Percentiles rank a stretch among this genome's conserved stretches.
Evolutionary conservation across 257 asterid genomes (phyloP).

Genomic region (Sherardia arvensis): DNA sequence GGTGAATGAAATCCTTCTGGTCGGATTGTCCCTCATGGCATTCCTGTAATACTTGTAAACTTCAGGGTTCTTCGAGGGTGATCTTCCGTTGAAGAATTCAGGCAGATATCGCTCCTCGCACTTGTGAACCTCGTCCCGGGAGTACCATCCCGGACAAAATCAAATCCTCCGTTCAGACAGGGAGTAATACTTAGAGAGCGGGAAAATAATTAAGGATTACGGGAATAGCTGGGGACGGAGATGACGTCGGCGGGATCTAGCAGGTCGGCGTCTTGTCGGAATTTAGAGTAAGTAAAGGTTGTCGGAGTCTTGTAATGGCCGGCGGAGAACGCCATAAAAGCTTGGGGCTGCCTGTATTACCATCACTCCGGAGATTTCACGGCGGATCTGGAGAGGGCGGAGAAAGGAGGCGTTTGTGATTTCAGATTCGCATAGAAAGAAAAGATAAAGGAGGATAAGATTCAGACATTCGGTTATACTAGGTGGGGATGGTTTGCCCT

Average conservation of each 20-base stretch:
- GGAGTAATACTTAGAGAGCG: neutral
- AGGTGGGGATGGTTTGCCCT: too few species aligned
- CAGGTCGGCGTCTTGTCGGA: slow-evolving; percentile 14
- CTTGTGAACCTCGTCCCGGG: slow-evolving; percentile 68
- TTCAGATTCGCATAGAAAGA: too few species aligned
- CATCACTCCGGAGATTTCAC: too few species aligned
- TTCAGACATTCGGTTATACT: too few species aligned
- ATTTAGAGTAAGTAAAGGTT: slow-evolving; percentile 13
- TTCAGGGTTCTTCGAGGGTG: slow-evolving; percentile 73
- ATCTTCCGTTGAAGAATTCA: slow-evolving; percentile 75
- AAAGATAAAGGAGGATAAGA: too few species aligned
- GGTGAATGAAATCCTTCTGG: slow-evolving; percentile 41
- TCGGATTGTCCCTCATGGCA: slow-evolving; percentile 63
- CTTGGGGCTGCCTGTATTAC: too few species aligned
- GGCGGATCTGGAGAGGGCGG: too few species aligned
- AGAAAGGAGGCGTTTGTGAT: too few species aligned
- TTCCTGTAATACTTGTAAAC: slow-evolving; percentile 72
- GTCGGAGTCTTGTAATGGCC: slow-evolving; percentile 3
- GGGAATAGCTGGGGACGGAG: slow-evolving; percentile 80
- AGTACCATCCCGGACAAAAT: slow-evolving; percentile 59
- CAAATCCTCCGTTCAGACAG: neutral
- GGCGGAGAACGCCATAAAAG: neutral
- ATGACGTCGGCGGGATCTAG: slow-evolving; percentile 42
- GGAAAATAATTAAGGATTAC: slow-evolving; percentile 20
- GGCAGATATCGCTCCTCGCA: slow-evolving; percentile 71